Conservation (phyloP, 352 stramenopile species). For the Elongisporangium prolatum region DNA sequence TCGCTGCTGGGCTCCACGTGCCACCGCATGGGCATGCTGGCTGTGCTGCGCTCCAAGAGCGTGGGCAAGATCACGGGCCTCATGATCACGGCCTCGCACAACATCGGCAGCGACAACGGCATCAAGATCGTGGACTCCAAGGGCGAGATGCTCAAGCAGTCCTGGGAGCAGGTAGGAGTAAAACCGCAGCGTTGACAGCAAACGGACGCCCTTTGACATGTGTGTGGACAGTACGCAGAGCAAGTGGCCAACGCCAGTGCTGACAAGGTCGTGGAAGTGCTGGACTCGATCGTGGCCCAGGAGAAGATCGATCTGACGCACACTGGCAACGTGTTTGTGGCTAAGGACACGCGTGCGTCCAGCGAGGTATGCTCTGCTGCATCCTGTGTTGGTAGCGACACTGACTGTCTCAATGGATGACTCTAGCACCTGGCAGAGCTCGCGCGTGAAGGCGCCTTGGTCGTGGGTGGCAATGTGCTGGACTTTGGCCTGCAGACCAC, state of each 20-base stretch:
- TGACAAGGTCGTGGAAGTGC: slow-evolving; percentile 82
- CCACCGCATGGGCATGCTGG: slow-evolving; percentile 90
- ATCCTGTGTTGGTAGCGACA: too few species aligned
- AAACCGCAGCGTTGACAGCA: too few species aligned
- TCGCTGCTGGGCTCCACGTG: slow-evolving; percentile 88
- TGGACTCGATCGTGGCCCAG: slow-evolving; percentile 58
- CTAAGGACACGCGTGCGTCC: slow-evolving; percentile 90
- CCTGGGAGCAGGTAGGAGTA: slow-evolving; percentile 73
- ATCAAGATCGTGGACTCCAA: slow-evolving; percentile 93
- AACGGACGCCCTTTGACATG: too few species aligned
- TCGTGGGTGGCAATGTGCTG: slow-evolving; percentile 86
- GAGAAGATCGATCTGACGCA: slow-evolving; percentile 85
- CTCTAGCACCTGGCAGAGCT: slow-evolving; percentile 75
- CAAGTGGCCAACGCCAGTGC: slow-evolving; percentile 76
- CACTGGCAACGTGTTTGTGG: slow-evolving; percentile 84
- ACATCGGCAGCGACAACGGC: slow-evolving; percentile 89
- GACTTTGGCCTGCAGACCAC: slow-evolving; percentile 97
- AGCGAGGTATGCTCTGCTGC: slow-evolving; percentile 69
- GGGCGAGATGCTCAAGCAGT: slow-evolving; percentile 89
- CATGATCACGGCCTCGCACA: slow-evolving; percentile 96
- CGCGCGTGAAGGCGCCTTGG: slow-evolving; percentile 83
- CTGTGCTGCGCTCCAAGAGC: slow-evolving; percentile 75
- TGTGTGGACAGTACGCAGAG: slow-evolving; percentile 46
- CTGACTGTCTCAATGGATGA: too few species aligned
- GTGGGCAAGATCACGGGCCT: slow-evolving; percentile 84